Evolutionary conservation across 352 stramenopile species (phyloP).

Genomic region (Globisporangium barbulae): DNA sequence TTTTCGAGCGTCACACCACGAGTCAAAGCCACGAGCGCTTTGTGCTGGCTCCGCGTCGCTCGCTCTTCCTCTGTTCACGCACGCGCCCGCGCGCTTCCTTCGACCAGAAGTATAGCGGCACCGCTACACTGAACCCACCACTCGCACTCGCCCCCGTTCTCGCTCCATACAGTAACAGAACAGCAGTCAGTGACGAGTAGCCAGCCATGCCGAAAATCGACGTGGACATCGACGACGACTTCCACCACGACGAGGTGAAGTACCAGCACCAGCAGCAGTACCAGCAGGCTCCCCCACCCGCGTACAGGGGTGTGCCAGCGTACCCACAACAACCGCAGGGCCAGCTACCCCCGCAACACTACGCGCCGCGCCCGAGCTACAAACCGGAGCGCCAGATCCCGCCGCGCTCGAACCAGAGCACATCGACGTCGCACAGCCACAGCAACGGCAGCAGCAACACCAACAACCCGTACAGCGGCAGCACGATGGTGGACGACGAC

Average conservation of each 20-base stretch:
- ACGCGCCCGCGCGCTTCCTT: no score
- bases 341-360: slow-evolving; percentile 4
- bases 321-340: slow-evolving; percentile 15
- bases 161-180: neutral
- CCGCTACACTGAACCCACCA: no score
- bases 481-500: slow-evolving; percentile 25
- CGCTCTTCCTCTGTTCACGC: no score
- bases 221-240: slow-evolving; percentile 40
- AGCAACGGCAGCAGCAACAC: slow-evolving; percentile 23
- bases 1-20: no score
- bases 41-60: no score
- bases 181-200: neutral
- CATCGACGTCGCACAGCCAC: slow-evolving; percentile 18
- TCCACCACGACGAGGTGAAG: slow-evolving; percentile 11
- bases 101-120: no score
- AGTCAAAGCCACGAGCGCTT: no score
- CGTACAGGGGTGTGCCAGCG: slow-evolving; percentile 13
- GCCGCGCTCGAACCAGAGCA: slow-evolving; percentile 12
- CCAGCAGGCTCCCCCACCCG: slow-evolving; percentile 4
- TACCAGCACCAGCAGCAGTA: slow-evolving; percentile 6
- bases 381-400: slow-evolving; percentile 19
- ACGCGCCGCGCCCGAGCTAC: slow-evolving; percentile 10
- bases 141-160: neutral
- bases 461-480: slow-evolving; percentile 24
- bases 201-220: slow-evolving; percentile 28